A percentile compares a stretch with the other conserved stretches of the same genome.
Conservation (phyloP, 768 basidiomycete genomes). For the Pluteus cervinus region DNA sequence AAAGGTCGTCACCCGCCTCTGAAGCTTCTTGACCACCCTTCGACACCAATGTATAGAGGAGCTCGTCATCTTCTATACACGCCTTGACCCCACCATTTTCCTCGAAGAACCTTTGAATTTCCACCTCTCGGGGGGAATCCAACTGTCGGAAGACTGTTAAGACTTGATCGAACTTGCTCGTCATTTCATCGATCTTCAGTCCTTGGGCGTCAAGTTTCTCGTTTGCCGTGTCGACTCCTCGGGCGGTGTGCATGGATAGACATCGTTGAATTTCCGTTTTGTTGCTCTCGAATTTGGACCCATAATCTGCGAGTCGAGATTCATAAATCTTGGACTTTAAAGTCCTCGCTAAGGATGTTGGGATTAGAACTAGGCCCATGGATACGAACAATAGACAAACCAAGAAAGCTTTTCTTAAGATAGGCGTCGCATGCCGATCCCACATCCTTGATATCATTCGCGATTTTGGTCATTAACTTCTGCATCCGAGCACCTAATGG, state of each 20-base stretch:
- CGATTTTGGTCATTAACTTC: conserved; percentile 22
- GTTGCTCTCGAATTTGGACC: conserved; percentile 25
- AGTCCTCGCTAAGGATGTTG: conserved; percentile 22
- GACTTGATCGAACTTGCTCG: conserved; percentile 28
- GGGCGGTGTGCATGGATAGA: conserved; percentile 30
- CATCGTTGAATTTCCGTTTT: conserved; percentile 28
- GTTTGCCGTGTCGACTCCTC: conserved; percentile 28
- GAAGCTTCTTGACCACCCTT: no score
- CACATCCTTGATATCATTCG: conserved; percentile 34
- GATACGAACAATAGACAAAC: conserved; percentile 15
- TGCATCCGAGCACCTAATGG: conserved; percentile 24
- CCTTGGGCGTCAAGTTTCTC: no score
- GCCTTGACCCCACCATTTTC: conserved; percentile 31
- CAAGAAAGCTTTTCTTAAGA: conserved; percentile 34
- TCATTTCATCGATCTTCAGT: no score
- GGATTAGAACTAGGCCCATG: neutral
- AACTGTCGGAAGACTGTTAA: conserved; percentile 31
- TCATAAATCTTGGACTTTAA: conserved; percentile 33
- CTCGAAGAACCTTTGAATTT: conserved; percentile 31
- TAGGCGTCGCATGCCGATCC: conserved; percentile 42
- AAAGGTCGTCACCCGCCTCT: conserved; percentile 23
- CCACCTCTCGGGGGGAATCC: conserved; percentile 33
- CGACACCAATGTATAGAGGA: conserved; percentile 22
- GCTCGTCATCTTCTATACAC: conserved; percentile 25
- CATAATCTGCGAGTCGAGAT: conserved; percentile 25